Evolutionary conservation across 495 filamentous ascomycete genomes (phyloP), one percentile per base, ranked within the genome.

Genomic region (Podospora bellae-mahoneyi): DNA sequence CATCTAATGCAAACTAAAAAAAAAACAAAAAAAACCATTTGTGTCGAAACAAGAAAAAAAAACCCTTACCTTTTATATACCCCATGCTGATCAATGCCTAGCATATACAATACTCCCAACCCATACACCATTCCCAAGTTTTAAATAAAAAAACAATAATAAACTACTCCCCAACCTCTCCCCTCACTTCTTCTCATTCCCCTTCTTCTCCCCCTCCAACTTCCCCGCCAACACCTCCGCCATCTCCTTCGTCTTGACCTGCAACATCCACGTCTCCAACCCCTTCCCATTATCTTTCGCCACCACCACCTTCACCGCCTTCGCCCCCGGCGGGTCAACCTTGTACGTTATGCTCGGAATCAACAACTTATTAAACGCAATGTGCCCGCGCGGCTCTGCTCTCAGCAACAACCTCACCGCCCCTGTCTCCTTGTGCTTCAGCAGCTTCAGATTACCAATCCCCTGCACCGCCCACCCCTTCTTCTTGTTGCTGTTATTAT

Each of bases 301-400:
- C 3, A 87, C 83, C 28, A 83, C 74, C 55, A 91, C 76, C 65
- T 86, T 86, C 54, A 90, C 79, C 27, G 81, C 85, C 73, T 86
- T 90, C 23, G 77, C 79, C 5, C 76, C 79, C 16, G 66, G 60
- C n/a, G 70, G 59, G 5, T 79, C 77, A 5, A 77, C 72, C 62
- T 82, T 82, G 77, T 92, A 94, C 1, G 80, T 81, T 7, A 89
- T 76, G 16, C 83, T 78, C 27, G 86, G 80, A 39, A 89, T 81
- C 20, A 93, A 73, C 16, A 79, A 72, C 53, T 89, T 85, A 78
- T 94, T 94, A 65, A 94, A 73, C 4, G 90, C 80, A 18, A 93
- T 76, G 19, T 87, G 86, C 26, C 91, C 91, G 67, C 87, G 85
- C 0, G 90, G 90, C 62, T 92, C 90, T 16, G 84, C 85, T 32